Percentiles rank a stretch among this genome's conserved stretches.
Evolutionary conservation across 768 basidiomycete species (phyloP).

Genomic region (Tremella mesenterica): DNA sequence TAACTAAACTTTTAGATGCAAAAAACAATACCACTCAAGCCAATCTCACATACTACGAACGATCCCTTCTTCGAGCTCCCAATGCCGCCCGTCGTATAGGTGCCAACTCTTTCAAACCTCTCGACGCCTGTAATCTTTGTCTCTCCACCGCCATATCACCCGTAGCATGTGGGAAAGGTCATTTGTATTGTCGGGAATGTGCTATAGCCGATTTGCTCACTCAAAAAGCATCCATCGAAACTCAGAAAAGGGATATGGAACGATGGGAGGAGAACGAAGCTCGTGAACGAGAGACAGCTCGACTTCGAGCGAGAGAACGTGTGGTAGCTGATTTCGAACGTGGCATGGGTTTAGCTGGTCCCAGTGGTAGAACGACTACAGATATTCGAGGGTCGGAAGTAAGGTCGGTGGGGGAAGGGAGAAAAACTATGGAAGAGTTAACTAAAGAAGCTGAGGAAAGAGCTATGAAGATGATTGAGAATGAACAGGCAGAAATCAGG

Average conservation of each 20-base stretch:
- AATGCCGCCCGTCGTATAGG: conserved; percentile 51
- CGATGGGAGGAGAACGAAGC: conserved; percentile 68
- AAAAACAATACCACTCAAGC: conserved; percentile 36
- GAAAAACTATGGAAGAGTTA: conserved; percentile 82
- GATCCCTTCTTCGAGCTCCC: conserved; percentile 29
- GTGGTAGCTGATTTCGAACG: conserved; percentile 84
- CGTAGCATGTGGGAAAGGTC: conserved; percentile 71
- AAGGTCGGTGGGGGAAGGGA: conserved; percentile 9
- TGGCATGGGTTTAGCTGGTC: conserved; percentile 58
- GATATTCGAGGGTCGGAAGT: conserved; percentile 4
- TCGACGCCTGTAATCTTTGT: conserved; percentile 86
- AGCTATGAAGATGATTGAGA: conserved; percentile 70
- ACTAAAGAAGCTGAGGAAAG: conserved; percentile 79
- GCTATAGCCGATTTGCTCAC: conserved; percentile 61
- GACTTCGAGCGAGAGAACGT: conserved; percentile 71
- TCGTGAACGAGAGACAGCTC: conserved; percentile 61
- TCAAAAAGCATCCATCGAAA: conserved; percentile 88
- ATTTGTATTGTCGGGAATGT: conserved; percentile 94
- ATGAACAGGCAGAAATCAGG: conserved; percentile 67
- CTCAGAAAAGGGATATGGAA: conserved; percentile 73
- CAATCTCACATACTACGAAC: conserved; percentile 34
- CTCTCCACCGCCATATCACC: conserved; percentile 75
- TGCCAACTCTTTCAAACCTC: conserved; percentile 83
- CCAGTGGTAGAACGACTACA: background rate
- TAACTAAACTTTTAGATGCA: conserved; percentile 28